These are phyloP conservation scores for Aphanomyces invadans DNA, from an alignment of 352 stramenopile species.

Conservation along the genomic window DNA sequence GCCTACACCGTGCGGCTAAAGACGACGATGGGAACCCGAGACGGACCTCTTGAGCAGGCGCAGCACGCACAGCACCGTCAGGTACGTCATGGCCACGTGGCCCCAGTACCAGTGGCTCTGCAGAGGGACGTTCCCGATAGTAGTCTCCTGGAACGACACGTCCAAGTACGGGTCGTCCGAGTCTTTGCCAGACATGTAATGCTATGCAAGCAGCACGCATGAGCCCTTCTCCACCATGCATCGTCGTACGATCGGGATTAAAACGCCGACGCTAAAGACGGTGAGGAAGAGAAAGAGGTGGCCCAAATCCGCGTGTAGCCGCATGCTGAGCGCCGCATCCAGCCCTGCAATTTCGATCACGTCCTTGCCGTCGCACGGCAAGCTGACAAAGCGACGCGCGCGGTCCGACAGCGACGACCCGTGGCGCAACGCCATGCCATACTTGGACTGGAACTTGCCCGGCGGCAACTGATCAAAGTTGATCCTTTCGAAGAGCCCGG, in stretches of 20 bases:
- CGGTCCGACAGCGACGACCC: conserved; percentile 36
- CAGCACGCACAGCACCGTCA: conserved; percentile 48
- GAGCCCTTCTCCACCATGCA: too few relatives aligned
- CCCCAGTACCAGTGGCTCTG: conserved; percentile 72
- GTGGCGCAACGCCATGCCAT: conserved; percentile 26
- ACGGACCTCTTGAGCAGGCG: conserved; percentile 34
- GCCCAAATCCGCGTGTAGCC: conserved; percentile 56
- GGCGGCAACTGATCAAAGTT: conserved; percentile 57
- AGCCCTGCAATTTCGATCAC: conserved; percentile 59
- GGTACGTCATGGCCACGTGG: conserved; percentile 69
- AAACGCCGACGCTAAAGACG: conserved; percentile 56
- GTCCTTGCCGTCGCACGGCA: conserved; percentile 44
- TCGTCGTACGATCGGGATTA: conserved; percentile 59
- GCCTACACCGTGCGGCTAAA: too few relatives aligned
- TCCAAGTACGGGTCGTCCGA: conserved; percentile 21
- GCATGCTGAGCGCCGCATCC: conserved; percentile 51
- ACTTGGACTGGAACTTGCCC: conserved; percentile 38
- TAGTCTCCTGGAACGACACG: conserved; percentile 62
- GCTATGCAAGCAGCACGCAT: conserved; percentile 41
- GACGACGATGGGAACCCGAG: too few relatives aligned
- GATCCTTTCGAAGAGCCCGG: conserved; percentile 57
- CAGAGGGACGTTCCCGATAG: conserved; percentile 75
- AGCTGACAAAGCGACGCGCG: conserved; percentile 39
- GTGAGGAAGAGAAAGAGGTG: conserved; percentile 55
- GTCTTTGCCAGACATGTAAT: conserved; percentile 53